Evolutionary conservation across 2,329 filamentous ascomycete genomes (phyloP), one percentile per base, ranked within the genome.

Genomic region (Claviceps paspali): DNA sequence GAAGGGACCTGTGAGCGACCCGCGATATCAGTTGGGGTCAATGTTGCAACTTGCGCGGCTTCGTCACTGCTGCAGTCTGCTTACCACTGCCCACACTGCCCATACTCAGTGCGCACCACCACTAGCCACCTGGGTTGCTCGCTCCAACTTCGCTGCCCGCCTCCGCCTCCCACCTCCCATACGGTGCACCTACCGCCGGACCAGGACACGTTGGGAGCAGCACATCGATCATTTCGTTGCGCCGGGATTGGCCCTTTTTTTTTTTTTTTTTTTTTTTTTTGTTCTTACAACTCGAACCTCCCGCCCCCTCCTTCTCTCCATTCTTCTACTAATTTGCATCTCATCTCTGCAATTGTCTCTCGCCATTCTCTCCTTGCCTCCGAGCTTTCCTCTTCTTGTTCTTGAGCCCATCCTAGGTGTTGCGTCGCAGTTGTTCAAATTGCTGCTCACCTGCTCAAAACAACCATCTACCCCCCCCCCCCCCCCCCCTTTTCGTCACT

Each of bases 391-490:
- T n/a, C n/a, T n/a, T 38, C 39, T 17, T 29, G 12, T 33, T 15
- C 14, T 21, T 39, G 36, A 41, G 39, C 39, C 19, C 29, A 35
- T 41, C 36, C 29, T 36, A 39, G 36, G 39, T 36, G 29, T 27
- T 36, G 35, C 33, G 33, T 27, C 12, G 28, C 36, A 36, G 7
- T 41, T 27, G 17, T 27, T n/a, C n/a, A 21, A 29, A 28, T 35
- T 42, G 42, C 35, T 33, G 35, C 32, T 21, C 35, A 17, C 38
- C 38, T 44, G 33, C 31, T 41, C 36, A 28, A 30, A 38, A n/a
- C n/a, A 33, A 29, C 22, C 21, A 18, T 29, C 17, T n/a, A n/a
- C n/a, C n/a, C n/a, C n/a, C n/a, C n/a, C n/a, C n/a, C n/a, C n/a
- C n/a, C n/a, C n/a, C n/a, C 15, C 22, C 33, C 23, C 21, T 22